A percentile compares a stretch with the other conserved stretches of the same genome.
These are phyloP conservation scores for Ascochyta lentis DNA, from an alignment of 2,329 filamentous ascomycete genomes.

Conservation along the genomic window DNA sequence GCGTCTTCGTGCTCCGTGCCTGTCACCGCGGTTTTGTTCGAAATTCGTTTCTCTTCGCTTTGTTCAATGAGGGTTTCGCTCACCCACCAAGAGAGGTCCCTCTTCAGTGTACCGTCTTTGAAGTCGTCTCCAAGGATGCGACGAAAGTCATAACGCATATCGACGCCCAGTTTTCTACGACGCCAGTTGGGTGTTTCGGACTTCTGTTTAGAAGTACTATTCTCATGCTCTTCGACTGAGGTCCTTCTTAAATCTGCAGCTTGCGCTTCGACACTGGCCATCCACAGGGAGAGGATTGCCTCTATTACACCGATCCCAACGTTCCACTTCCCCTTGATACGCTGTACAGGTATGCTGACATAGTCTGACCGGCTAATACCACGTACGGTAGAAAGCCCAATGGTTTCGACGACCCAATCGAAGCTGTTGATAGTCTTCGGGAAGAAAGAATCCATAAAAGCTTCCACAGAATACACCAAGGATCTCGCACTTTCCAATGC, in stretches of 20 bases:
- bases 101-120: neutral
- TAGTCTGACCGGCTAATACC: neutral
- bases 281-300: constrained; percentile 8
- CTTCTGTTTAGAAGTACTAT: no score
- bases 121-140: constrained; percentile 7
- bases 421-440: neutral
- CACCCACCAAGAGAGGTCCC: constrained; percentile 10
- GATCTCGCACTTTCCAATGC: neutral
- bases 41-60: neutral
- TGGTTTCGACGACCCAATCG: neutral
- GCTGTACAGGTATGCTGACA: neutral
- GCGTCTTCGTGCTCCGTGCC: no score
- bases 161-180: neutral
- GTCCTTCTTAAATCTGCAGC: no score
- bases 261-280: constrained; percentile 3
- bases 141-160: neutral
- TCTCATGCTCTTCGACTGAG: no score
- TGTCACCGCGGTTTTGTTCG: no score
- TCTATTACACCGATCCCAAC: neutral
- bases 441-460: neutral
- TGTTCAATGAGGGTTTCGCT: neutral
- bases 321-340: neutral
- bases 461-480: neutral
- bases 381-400: neutral
- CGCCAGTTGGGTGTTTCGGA: no score